phyloP scores from a whole-genome alignment of 1,284 basidiomycete genomes.

The Sporisorium reilianum region DNA sequence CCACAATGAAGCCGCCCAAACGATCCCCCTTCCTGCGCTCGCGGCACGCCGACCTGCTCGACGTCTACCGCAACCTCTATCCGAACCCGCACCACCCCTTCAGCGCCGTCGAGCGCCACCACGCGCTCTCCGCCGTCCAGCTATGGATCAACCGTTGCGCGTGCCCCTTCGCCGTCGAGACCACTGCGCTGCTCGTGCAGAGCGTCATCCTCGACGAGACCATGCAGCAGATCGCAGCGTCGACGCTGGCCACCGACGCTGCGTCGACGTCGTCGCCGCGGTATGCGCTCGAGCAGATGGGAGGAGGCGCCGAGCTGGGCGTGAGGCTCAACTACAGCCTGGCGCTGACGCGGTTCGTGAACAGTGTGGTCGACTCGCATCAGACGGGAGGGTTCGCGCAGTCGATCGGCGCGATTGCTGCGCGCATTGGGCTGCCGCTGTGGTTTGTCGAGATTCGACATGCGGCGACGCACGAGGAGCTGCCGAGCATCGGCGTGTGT shows the following conservation, averaged over 20 bases:
- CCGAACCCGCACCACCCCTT: slow-evolving; percentile 27
- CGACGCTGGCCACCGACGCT: not conserved
- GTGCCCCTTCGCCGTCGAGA: slow-evolving; percentile 66
- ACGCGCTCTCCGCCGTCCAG: slow-evolving; percentile 49
- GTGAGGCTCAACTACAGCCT: slow-evolving; percentile 56
- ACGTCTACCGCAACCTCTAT: slow-evolving; percentile 49
- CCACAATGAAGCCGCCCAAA: slow-evolving; percentile 48
- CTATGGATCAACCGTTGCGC: slow-evolving; percentile 63
- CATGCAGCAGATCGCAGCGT: slow-evolving; percentile 40
- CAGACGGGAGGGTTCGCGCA: slow-evolving; percentile 83
- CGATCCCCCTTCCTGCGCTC: slow-evolving; percentile 49
- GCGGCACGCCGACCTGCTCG: slow-evolving; percentile 40
- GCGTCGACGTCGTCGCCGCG: slow-evolving; percentile 10
- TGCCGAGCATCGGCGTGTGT: slow-evolving; percentile 85
- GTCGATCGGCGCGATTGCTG: slow-evolving; percentile 88
- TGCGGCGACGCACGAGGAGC: slow-evolving; percentile 93
- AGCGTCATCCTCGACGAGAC: slow-evolving; percentile 54
- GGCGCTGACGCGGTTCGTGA: slow-evolving; percentile 77
- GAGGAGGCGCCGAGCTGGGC: slow-evolving; percentile 39
- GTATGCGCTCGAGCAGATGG: slow-evolving; percentile 48
- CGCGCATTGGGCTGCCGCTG: slow-evolving; percentile 83
- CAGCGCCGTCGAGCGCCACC: slow-evolving; percentile 9
- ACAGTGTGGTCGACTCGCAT: slow-evolving; percentile 84
- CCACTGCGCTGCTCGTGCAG: slow-evolving; percentile 59
- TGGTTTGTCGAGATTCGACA: slow-evolving; percentile 96